A percentile compares a stretch with the other conserved stretches of the same genome.
phyloP scores from a whole-genome alignment of 495 filamentous ascomycete genomes.

The Opeltia flavorubescens region DNA sequence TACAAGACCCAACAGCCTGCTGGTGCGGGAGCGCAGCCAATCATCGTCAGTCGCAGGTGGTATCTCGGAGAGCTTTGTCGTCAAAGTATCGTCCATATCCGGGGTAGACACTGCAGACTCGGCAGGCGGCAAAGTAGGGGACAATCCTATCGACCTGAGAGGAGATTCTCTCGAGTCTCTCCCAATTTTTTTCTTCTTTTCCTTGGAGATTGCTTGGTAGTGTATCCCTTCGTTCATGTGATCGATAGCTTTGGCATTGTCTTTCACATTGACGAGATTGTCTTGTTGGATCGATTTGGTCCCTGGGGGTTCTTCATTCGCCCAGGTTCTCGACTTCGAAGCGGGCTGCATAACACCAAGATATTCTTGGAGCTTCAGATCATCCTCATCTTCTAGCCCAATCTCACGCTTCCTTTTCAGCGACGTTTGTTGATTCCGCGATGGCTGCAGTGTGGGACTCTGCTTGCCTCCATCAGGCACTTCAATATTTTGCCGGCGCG shows the following conservation, averaged over 20 bases:
- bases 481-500: no score
- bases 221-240: no score
- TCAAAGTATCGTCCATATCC: background rate
- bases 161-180: no score
- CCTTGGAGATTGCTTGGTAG: no score
- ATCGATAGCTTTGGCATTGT: no score
- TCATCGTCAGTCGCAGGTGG: conserved; percentile 57
- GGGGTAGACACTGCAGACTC: background rate
- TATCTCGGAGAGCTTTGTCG: background rate
- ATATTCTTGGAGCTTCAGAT: conserved; percentile 77
- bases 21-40: conserved; percentile 90
- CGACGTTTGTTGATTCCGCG: conserved; percentile 1
- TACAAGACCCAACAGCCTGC: conserved; percentile 68
- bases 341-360: conserved; percentile 64
- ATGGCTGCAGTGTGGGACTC: background rate
- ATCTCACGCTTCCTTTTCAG: conserved; percentile 45
- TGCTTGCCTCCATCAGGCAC: no score
- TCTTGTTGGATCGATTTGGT: background rate
- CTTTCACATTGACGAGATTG: conserved; percentile 29
- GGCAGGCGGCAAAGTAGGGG: no score
- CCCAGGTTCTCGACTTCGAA: conserved; percentile 54
- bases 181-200: no score
- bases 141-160: no score
- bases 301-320: conserved; percentile 37
- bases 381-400: conserved; percentile 30